These are phyloP conservation scores for Saccharomycopsis fermentans DNA, from an alignment of 805 yeast genomes.

Conservation along the genomic window DNA sequence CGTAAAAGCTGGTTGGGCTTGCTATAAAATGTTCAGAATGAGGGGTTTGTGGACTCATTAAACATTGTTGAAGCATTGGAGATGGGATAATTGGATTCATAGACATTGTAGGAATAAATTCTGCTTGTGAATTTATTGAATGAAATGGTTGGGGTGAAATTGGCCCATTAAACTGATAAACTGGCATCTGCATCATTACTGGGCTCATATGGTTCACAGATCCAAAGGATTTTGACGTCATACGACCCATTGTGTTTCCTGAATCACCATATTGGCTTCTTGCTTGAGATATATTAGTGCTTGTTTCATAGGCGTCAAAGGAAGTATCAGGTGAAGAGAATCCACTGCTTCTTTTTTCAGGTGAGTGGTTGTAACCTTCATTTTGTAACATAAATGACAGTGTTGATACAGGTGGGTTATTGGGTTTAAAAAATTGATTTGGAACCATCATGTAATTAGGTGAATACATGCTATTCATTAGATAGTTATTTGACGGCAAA, in stretches of 20 bases:
- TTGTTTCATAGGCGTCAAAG: neutral
- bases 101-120: neutral
- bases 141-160: neutral
- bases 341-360: neutral
- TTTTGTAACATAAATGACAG: neutral
- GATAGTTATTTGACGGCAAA: neutral
- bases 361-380: neutral
- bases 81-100: neutral
- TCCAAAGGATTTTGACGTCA: neutral
- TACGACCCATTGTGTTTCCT: neutral
- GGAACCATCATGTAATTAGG: neutral
- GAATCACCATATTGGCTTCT: neutral
- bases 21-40: neutral
- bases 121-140: neutral
- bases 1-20: neutral
- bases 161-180: neutral
- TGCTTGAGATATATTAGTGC: neutral
- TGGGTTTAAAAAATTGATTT: neutral
- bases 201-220: neutral
- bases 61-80: neutral
- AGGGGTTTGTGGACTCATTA: neutral
- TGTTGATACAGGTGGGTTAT: neutral
- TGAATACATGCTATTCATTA: neutral
- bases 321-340: neutral
- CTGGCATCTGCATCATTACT: neutral